Evolutionary conservation across 441 rosid genomes (phyloP).

Genomic region (Bruguiera hainesii): DNA sequence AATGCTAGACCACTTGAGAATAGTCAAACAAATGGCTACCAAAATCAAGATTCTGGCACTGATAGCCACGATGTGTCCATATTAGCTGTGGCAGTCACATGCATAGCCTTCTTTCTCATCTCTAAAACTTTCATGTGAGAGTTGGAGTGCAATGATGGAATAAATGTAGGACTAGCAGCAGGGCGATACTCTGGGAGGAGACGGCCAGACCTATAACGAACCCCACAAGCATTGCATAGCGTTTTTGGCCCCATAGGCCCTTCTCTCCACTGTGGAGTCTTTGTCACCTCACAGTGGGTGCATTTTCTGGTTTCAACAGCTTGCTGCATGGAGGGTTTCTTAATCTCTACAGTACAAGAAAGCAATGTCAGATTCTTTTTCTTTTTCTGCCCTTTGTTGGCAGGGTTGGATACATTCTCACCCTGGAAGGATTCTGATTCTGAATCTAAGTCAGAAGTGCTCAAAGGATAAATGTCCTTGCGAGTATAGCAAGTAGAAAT

Average conservation of each 20-base stretch:
- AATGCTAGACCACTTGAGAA: slow-evolving; percentile 29
- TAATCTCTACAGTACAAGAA: slow-evolving; percentile 29
- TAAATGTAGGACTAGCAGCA: slow-evolving; percentile 85
- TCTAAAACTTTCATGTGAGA: slow-evolving; percentile 88
- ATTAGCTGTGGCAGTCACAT: slow-evolving; percentile 12
- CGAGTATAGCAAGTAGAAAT: slow-evolving; percentile 20
- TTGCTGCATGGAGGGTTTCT: slow-evolving; percentile 19
- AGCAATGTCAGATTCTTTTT: slow-evolving; percentile 31
- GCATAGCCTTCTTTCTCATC: slow-evolving; percentile 60
- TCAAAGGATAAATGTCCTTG: slow-evolving; percentile 18
- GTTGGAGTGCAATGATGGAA: slow-evolving; percentile 78
- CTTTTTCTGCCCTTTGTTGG: slow-evolving; percentile 45
- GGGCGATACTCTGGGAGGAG: slow-evolving; percentile 93
- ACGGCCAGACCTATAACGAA: slow-evolving; percentile 86
- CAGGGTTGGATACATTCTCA: slow-evolving; percentile 26
- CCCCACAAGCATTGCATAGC: slow-evolving; percentile 96
- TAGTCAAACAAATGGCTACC: slow-evolving; percentile 38
- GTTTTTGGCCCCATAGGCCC: slow-evolving; percentile 97
- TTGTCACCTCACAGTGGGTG: slow-evolving; percentile 75
- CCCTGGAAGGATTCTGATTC: slow-evolving; percentile 31
- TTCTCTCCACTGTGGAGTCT: slow-evolving; percentile 98
- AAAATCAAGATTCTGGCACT: slow-evolving; percentile 26
- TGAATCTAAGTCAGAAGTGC: slow-evolving; percentile 27
- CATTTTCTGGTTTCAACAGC: slow-evolving; percentile 47
- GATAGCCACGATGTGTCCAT: slow-evolving; percentile 13